phyloP scores from a whole-genome alignment of 345 rosid genomes.

The Cardamine resedifolia region DNA sequence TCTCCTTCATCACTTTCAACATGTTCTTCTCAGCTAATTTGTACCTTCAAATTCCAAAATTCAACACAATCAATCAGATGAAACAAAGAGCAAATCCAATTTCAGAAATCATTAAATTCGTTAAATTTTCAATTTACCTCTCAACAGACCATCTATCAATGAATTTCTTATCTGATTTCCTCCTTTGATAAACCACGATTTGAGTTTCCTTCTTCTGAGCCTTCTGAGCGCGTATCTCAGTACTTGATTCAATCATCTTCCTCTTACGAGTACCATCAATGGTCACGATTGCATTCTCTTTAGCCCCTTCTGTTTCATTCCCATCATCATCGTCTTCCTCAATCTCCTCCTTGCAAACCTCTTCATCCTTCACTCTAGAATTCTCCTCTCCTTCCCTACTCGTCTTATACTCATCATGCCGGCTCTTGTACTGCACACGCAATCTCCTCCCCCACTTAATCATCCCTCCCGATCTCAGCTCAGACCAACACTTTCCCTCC shows the following conservation, averaged over 20 bases:
- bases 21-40: conserved; percentile 79
- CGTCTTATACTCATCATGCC: conserved; percentile 25
- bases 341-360: conserved; percentile 15
- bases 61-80: not conserved
- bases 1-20: conserved; percentile 82
- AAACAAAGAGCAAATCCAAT: not conserved
- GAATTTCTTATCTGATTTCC: conserved; percentile 42
- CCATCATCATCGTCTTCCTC: conserved; percentile 21
- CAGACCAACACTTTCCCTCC: conserved; percentile 52
- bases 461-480: conserved; percentile 50
- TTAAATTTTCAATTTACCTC: conserved; percentile 46
- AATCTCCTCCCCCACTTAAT: conserved; percentile 75
- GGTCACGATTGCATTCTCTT: not conserved
- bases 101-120: conserved; percentile 3
- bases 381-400: conserved; percentile 9
- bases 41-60: conserved; percentile 54
- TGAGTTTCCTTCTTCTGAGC: conserved; percentile 39
- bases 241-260: conserved; percentile 32
- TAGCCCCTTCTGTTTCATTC: conserved; percentile 16
- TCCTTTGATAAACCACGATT: conserved; percentile 44
- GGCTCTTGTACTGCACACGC: conserved; percentile 52
- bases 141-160: conserved; percentile 76
- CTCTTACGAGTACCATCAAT: conserved; percentile 40
- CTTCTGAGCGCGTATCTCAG: conserved; percentile 24
- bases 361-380: conserved; percentile 31